These are phyloP conservation scores for Ambrosiella cleistominuta DNA, from an alignment of 2,329 filamentous ascomycete species.

Conservation along the genomic window DNA sequence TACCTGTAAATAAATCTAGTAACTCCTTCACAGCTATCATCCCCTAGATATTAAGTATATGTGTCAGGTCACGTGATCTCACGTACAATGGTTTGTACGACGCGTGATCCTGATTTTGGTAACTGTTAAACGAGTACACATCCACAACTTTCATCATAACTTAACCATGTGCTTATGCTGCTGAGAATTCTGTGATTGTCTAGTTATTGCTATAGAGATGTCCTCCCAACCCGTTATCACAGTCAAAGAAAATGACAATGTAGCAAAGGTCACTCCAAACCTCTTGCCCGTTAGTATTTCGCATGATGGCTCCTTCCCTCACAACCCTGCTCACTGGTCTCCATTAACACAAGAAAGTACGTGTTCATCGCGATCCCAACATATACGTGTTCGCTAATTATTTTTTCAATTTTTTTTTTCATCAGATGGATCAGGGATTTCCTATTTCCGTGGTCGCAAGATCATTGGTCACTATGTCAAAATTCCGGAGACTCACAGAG, in stretches of 20 bases:
- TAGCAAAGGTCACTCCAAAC: conserved; percentile 38
- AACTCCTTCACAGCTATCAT: too few relatives aligned
- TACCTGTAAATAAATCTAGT: too few relatives aligned
- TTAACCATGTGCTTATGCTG: too few relatives aligned
- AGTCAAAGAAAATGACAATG: conserved; percentile 18
- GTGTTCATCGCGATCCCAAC: background rate
- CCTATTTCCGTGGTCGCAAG: conserved; percentile 67
- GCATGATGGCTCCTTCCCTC: conserved; percentile 54
- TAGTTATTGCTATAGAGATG: conserved; percentile 16
- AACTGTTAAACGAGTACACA: background rate
- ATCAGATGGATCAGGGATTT: conserved; percentile 33
- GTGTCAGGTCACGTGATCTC: background rate
- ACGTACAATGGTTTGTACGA: background rate
- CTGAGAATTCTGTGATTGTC: too few relatives aligned
- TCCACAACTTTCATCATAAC: too few relatives aligned
- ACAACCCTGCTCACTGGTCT: conserved; percentile 50
- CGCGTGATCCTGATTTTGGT: background rate
- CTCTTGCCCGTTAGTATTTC: conserved; percentile 67
- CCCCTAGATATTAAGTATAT: too few relatives aligned
- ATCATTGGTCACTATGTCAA: conserved; percentile 48
- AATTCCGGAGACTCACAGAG: conserved; percentile 55
- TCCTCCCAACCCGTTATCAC: conserved; percentile 25
- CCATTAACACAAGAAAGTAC: conserved; percentile 22
- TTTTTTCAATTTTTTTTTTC: background rate
- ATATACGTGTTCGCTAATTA: background rate